Evolutionary conservation across 768 basidiomycete species (phyloP).

Genomic region (Suillus tomentosus): DNA sequence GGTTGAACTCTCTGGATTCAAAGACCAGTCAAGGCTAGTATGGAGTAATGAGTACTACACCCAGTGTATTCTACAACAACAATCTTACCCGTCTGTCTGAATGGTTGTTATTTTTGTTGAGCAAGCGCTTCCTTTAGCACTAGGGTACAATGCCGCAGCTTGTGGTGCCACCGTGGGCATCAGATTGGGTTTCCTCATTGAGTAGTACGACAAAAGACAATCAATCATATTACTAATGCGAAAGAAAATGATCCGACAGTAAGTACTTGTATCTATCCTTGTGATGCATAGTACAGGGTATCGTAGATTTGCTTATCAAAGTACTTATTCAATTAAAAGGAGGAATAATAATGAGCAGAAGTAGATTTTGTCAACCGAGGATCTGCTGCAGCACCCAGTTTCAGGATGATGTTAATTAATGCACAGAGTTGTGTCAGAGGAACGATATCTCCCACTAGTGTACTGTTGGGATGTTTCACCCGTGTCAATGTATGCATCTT

Average conservation of each 20-base stretch:
- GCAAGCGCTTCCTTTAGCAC: neutral
- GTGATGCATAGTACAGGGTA: neutral
- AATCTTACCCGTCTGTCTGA: neutral
- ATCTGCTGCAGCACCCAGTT: too few relatives aligned
- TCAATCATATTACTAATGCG: neutral
- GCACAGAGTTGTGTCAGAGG: conserved; percentile 25
- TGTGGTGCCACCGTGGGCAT: too few relatives aligned
- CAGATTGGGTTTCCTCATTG: too few relatives aligned
- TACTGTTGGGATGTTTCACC: too few relatives aligned
- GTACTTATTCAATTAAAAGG: conserved; percentile 37
- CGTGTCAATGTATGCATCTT: too few relatives aligned
- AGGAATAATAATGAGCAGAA: conserved; percentile 21
- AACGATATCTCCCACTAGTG: conserved; percentile 29
- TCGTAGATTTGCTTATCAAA: conserved; percentile 33
- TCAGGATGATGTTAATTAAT: neutral
- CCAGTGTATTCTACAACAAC: neutral
- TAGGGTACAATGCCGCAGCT: too few relatives aligned
- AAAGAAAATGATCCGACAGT: neutral
- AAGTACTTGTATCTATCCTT: conserved; percentile 3
- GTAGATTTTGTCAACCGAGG: conserved; percentile 23
- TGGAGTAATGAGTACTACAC: too few relatives aligned
- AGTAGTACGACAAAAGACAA: too few relatives aligned
- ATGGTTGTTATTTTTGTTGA: neutral
- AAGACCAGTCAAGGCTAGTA: too few relatives aligned
- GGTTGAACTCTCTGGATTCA: too few relatives aligned